Conservation (phyloP, 148 eudicot species). For the Rheum nobile region DNA sequence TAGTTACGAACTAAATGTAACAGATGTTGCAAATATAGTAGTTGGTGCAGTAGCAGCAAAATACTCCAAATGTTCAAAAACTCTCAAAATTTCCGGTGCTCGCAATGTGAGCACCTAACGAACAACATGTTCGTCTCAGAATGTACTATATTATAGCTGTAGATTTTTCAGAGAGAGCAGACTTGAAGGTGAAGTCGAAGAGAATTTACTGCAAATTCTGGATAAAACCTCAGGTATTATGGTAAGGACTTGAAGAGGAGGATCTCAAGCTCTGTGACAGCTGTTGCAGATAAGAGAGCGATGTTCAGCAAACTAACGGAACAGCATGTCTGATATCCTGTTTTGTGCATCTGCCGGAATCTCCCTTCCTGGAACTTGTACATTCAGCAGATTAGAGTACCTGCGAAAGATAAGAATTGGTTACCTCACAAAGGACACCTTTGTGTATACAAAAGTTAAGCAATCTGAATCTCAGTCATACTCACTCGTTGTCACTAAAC, state of each 20-base stretch:
- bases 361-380: slow-evolving; percentile 90
- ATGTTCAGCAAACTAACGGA: slow-evolving; percentile 14
- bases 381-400: slow-evolving; percentile 62
- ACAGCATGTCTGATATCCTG: slow-evolving; percentile 47
- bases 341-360: slow-evolving; percentile 71
- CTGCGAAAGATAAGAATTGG: slow-evolving; percentile 21
- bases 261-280: not conserved
- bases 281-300: not conserved
- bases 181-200: not conserved
- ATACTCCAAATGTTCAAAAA: not conserved
- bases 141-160: not conserved
- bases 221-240: not conserved
- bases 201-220: not conserved
- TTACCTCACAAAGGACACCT: not conserved
- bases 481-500: slow-evolving; percentile 83
- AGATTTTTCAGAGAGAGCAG: not conserved
- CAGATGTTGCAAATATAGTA: no score
- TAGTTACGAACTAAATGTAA: no score
- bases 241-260: not conserved
- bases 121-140: not conserved
- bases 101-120: not conserved
- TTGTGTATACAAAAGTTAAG: not conserved
- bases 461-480: slow-evolving; percentile 45
- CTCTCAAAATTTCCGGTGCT: not conserved
- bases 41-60: no score